Evolutionary conservation across 768 basidiomycete species (phyloP).

Genomic region (Xerocomellus intermedius): DNA sequence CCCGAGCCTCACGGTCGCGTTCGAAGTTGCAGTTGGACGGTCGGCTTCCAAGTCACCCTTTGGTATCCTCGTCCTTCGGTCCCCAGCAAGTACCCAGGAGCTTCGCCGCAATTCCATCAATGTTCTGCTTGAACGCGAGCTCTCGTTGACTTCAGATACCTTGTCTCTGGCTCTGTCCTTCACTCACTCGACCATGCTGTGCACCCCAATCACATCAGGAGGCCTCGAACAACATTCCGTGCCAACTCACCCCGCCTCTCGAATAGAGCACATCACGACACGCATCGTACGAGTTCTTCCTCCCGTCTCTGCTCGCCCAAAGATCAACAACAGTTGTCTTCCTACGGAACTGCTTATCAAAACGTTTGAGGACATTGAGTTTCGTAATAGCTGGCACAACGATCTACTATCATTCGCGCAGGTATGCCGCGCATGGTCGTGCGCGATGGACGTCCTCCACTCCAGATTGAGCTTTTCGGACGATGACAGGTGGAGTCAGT

Average conservation of each 20-base stretch:
- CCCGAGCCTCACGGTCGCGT: slow-evolving; percentile 19
- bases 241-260: slow-evolving; percentile 7
- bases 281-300: slow-evolving; percentile 22
- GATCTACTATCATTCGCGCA: slow-evolving; percentile 28
- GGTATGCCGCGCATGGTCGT: slow-evolving; percentile 24
- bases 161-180: slow-evolving; percentile 21
- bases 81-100: slow-evolving; percentile 5
- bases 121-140: slow-evolving; percentile 17
- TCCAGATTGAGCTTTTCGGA: slow-evolving; percentile 18
- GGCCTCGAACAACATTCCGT: not conserved
- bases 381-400: slow-evolving; percentile 16
- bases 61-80: slow-evolving; percentile 14
- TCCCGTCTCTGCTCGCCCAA: not conserved
- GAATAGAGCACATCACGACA: slow-evolving; percentile 20
- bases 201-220: slow-evolving; percentile 4
- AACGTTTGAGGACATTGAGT: slow-evolving; percentile 19
- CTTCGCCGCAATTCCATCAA: slow-evolving; percentile 1
- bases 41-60: slow-evolving; percentile 1
- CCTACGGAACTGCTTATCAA: slow-evolving; percentile 22
- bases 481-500: not conserved
- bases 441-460: slow-evolving; percentile 22
- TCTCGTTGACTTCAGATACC: slow-evolving; percentile 14
- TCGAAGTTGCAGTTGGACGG: slow-evolving; percentile 17
- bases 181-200: slow-evolving; percentile 22
- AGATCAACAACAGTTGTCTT: slow-evolving; percentile 9